These are phyloP conservation scores for Pythium pyrilobum DNA, from an alignment of 352 stramenopile species.

Conservation along the genomic window DNA sequence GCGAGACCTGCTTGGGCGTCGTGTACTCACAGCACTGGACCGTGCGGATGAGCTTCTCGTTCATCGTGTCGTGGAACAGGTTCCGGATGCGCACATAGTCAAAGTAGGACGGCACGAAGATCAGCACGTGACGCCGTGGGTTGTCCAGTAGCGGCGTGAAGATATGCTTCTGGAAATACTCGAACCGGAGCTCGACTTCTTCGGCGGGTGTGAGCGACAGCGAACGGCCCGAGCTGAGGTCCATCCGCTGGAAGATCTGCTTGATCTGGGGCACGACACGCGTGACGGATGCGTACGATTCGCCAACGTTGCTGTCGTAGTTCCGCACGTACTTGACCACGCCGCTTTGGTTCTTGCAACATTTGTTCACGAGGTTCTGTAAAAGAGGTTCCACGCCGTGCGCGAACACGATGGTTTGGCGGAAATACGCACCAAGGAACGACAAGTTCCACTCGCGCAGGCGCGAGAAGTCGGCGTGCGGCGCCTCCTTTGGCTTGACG, in stretches of 20 bases:
- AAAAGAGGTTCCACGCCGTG: conserved; percentile 57
- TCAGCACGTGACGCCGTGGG: conserved; percentile 64
- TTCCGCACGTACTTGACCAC: conserved; percentile 47
- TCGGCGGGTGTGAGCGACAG: conserved; percentile 26
- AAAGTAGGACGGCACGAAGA: conserved; percentile 82
- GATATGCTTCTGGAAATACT: conserved; percentile 75
- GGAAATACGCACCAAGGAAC: conserved; percentile 62
- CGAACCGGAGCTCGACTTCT: conserved; percentile 65
- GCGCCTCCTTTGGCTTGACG: conserved; percentile 58
- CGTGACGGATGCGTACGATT: conserved; percentile 49
- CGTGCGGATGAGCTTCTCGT: conserved; percentile 65
- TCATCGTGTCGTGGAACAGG: conserved; percentile 66
- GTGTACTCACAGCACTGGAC: conserved; percentile 80
- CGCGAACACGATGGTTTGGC: conserved; percentile 66
- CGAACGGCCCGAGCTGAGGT: conserved; percentile 20
- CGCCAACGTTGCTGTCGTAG: conserved; percentile 36
- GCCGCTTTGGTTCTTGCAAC: conserved; percentile 50
- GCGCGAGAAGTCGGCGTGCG: conserved; percentile 65
- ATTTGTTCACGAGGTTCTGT: conserved; percentile 52
- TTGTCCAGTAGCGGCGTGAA: conserved; percentile 66
- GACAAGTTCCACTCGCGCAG: conserved; percentile 71
- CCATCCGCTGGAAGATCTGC: conserved; percentile 80
- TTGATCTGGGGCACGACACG: conserved; percentile 66
- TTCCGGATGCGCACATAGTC: conserved; percentile 87
- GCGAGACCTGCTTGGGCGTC: conserved; percentile 52